Evolutionary conservation across 768 basidiomycete species (phyloP).

Genomic region (Flagelloscypha sp.): DNA sequence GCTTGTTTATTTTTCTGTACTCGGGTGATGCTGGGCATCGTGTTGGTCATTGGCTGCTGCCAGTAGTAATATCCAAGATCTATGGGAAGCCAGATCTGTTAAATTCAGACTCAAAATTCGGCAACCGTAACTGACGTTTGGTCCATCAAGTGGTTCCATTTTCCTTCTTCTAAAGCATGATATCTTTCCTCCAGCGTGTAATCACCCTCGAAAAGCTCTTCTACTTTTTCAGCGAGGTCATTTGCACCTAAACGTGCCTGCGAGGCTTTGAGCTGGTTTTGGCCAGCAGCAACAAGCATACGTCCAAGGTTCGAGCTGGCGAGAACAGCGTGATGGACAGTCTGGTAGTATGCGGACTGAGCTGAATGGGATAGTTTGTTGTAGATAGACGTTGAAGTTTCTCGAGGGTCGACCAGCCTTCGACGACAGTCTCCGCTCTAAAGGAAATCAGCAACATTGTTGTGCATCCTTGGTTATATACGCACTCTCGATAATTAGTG

Average conservation of each 20-base stretch:
- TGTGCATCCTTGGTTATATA: constrained; percentile 5
- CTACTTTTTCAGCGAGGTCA: constrained; percentile 43
- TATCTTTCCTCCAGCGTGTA: constrained; percentile 54
- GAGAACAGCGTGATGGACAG: constrained; percentile 58
- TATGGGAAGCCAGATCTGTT: constrained; percentile 11
- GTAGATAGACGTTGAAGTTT: constrained; percentile 47
- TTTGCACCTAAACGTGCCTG: no score
- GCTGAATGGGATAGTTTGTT: constrained; percentile 46
- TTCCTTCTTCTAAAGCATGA: constrained; percentile 46
- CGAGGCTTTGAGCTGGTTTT: constrained; percentile 52
- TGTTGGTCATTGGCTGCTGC: constrained; percentile 64
- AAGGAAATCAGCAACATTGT: constrained; percentile 1
- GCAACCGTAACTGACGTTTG: constrained; percentile 40
- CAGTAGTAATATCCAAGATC: constrained; percentile 59
- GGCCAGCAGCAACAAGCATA: constrained; percentile 51
- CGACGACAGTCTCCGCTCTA: constrained; percentile 52
- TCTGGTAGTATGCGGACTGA: constrained; percentile 65
- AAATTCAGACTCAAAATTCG: background rate
- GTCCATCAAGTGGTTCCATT: no score
- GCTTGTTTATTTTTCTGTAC: constrained; percentile 50
- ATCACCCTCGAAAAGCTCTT: constrained; percentile 51
- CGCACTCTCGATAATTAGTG: constrained; percentile 62
- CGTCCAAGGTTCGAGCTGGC: constrained; percentile 50
- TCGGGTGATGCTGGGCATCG: constrained; percentile 46
- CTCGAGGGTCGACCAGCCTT: constrained; percentile 40